Evolutionary conservation across 169 alveolate species (phyloP), one percentile per base, ranked within the genome.

Genomic region (Plasmodium fragile): DNA sequence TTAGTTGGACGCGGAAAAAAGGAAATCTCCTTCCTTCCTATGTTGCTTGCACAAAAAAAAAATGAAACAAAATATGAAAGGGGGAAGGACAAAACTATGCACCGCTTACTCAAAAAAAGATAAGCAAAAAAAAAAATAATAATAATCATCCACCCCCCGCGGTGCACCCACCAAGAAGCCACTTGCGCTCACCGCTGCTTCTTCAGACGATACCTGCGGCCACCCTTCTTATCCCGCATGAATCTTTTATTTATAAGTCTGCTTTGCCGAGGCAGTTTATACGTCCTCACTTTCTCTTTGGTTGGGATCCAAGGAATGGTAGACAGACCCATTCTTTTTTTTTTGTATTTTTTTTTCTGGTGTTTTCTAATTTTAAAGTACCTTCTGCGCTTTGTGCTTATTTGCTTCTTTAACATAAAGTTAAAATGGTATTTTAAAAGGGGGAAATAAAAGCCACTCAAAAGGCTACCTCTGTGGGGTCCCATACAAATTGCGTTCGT

Each of bases 261-360:
- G 43, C 97, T 89, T 79, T 95, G 92, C 30, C 92, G 92, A 6
- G 97, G 97, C 75, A 93, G 34, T 75, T 92, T 92, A 69, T 93
- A 94, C 13, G 95, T 83, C 55, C 92, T 81, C 34, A 92, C 65
- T 70, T 82, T 83, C 75, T 95, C 95, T 32, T 81, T 83, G 22
- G 92, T 96, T 25, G 97, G 97, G 77, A 95, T 77, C 97, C 97
- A 95, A 4, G 97, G 97, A 6, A 96, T 95, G 22, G 94, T 75
- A 71, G 94, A 93, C 92, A 94, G 45, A 32, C 97, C 94, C 89
- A 96, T 94, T 93, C 94, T 75, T 53, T 92, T 70, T 92, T 96
- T 96, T 92, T 95, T 96, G 92, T 96, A 94, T 82, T 96, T 96
- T 94, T 95, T 96, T 92, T 95, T 96, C 92, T 95, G 95, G 95